Evolutionary conservation across 768 basidiomycete genomes (phyloP).

Genomic region (Rhizopogon salebrosus): DNA sequence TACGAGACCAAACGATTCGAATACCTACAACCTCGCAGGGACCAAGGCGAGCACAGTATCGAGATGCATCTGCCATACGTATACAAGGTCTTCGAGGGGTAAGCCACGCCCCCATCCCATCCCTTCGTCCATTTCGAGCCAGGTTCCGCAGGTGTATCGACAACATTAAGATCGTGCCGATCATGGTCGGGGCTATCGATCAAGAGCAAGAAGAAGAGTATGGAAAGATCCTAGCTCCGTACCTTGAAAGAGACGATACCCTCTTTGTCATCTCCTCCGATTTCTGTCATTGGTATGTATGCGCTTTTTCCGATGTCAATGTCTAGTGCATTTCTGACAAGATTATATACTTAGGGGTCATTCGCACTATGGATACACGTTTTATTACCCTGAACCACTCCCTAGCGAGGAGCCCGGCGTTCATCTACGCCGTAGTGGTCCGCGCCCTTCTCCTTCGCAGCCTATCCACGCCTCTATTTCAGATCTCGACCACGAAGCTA

Average conservation of each 20-base stretch:
- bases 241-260: constrained; percentile 72
- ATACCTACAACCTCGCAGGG: constrained; percentile 57
- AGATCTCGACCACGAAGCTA: constrained; percentile 81
- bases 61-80: constrained; percentile 98
- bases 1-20: constrained; percentile 63
- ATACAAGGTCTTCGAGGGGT: constrained; percentile 81
- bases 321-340: neutral
- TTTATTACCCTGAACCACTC: constrained; percentile 69
- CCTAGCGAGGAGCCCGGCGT: constrained; percentile 41
- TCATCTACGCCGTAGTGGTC: constrained; percentile 41
- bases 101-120: constrained; percentile 10
- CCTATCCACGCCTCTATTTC: constrained; percentile 83
- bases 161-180: constrained; percentile 81
- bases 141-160: constrained; percentile 33
- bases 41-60: constrained; percentile 94
- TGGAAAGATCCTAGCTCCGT: constrained; percentile 74
- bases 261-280: constrained; percentile 91
- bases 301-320: neutral
- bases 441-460: constrained; percentile 38
- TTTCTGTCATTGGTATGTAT: constrained; percentile 91
- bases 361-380: constrained; percentile 77
- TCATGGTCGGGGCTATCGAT: constrained; percentile 80
- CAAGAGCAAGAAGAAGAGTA: constrained; percentile 53
- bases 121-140: neutral
- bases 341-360: constrained; percentile 50